Base-by-base conservation (phyloP, 768 basidiomycete species). In the Hygrophoropsis aurantiaca region DNA sequence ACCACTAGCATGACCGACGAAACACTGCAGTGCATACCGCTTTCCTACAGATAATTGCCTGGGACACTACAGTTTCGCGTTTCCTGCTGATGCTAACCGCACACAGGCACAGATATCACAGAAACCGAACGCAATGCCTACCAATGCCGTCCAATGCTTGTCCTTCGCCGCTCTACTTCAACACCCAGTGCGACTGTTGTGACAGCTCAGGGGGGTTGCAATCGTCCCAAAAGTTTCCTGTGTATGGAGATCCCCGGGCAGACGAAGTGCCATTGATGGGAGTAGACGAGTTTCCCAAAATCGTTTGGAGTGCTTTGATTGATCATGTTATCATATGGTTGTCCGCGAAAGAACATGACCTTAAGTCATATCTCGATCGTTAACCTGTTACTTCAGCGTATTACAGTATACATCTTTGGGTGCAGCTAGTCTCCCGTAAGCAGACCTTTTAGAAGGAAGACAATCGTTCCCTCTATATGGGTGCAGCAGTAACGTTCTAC, bases 51-150 rank as follows among this genome's bases (percentile, higher is more conserved):
- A 37, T 3, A 26, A 41, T 25, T 67, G 64, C 35, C 64, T 65
- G 3, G 64, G 55, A 5, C 61, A 63, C 34, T 65, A 67, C 15
- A 65, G 64, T 24, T 65, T 65, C 23, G 64, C 65, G 5, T 65
- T 67, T 30, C 61, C 55, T 2, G 42, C 57, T 2, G 60, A 58
- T 0, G 48, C 65, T 0, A 65, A 63, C 25, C 53, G 63, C 30
- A 64, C 64, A 11, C 51, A 47, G 2, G 25, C 51, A 4, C 60
- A 67, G 30, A 59, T 65, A n/a, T 53, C 53, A 18, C 65, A 65
- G 36, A 62, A 25, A 13, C 65, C 65, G 3, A 47, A 34, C 33
- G 42, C 62, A 11, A 67, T 58, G 2, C 64, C 62, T 1, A 60
- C 60, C 8, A 53, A 57, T 19, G 58, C 54, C 21, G 56, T 47